These are phyloP conservation scores for Ophiocordyceps camponoti-leonardi DNA, from an alignment of 2,329 filamentous ascomycete genomes.

Conservation along the genomic window DNA sequence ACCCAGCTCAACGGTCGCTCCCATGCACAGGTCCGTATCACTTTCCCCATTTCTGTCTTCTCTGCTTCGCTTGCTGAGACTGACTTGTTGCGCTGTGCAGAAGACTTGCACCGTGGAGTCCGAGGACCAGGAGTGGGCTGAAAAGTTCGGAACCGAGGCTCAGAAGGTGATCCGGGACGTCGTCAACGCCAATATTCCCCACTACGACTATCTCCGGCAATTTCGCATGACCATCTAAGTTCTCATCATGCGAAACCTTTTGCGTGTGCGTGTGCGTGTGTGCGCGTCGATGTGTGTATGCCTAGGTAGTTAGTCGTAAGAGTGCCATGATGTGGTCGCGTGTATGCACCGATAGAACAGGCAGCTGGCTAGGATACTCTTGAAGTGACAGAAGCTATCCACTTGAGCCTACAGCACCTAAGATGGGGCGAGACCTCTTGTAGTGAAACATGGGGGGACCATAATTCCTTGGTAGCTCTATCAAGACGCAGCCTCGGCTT, in stretches of 20 bases:
- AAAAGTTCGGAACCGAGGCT: constrained; percentile 57
- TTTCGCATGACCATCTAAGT: constrained; percentile 46
- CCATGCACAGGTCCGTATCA: constrained; percentile 37
- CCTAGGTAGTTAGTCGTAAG: too few species aligned
- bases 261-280: too few species aligned
- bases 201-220: constrained; percentile 70
- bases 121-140: constrained; percentile 53
- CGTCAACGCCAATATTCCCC: constrained; percentile 52
- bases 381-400: too few species aligned
- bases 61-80: neutral
- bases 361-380: too few species aligned
- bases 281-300: neutral
- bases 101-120: constrained; percentile 46
- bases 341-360: too few species aligned
- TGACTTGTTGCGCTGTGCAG: constrained; percentile 16
- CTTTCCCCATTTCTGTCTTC: constrained; percentile 2
- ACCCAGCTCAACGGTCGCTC: constrained; percentile 54
- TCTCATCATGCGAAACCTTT: neutral
- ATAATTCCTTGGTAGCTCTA: too few species aligned
- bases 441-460: too few species aligned
- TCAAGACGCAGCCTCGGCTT: neutral
- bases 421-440: too few species aligned
- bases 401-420: too few species aligned
- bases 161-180: constrained; percentile 52
- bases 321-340: too few species aligned